Base-by-base conservation (phyloP, 306 rosid genomes). In the Cicer pinnatifidum region DNA sequence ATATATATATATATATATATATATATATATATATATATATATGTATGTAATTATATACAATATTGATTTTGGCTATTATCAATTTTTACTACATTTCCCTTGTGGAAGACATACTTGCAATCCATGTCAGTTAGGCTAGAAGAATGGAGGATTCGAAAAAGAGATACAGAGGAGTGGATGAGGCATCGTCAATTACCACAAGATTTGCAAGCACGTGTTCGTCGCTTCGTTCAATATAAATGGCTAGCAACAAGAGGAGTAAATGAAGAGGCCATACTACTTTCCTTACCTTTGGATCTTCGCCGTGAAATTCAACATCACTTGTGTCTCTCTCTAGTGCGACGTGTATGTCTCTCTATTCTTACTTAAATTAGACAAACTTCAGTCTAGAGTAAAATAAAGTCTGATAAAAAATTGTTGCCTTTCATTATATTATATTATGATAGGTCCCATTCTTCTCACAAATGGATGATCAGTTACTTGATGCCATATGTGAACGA, bases 151-250 rank as follows among this genome's bases (percentile, higher is more conserved):
- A 75, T 94, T 40, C 81, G 86, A 78, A 86, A 87, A 76, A 86
- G 80, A 78, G 99, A 94, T 17, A 91, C 95, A 0, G 96, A 94
- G 80, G 95, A 94, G 78, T 94, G 99, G 97, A 94, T 89, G 99
- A 88, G 96, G 82, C 96, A 86, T 72, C 92, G 97, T 23, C 97
- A 86, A 75, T 83, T 91, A 82, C 97, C 97, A 47, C 86, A 23
- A 6, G 86, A 82, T 41, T 70, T 94, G 86, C 89, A 86, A 61
- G 89, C 81, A 67, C 96, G 99, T n/a, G 88, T 91, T 19, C 91
- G 90, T 13, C 83, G 89, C 64, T 94, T 88, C 51, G 92, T 88
- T 81, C 95, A 89, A 62, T 91, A 91, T 51, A 84, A 88, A 78
- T 87, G 97, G 97, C 77, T 86, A 16, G 96, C 95, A 40, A 91